phyloP scores from a whole-genome alignment of 192 early-diverging fungal species.

The Oehlia diaphana region DNA sequence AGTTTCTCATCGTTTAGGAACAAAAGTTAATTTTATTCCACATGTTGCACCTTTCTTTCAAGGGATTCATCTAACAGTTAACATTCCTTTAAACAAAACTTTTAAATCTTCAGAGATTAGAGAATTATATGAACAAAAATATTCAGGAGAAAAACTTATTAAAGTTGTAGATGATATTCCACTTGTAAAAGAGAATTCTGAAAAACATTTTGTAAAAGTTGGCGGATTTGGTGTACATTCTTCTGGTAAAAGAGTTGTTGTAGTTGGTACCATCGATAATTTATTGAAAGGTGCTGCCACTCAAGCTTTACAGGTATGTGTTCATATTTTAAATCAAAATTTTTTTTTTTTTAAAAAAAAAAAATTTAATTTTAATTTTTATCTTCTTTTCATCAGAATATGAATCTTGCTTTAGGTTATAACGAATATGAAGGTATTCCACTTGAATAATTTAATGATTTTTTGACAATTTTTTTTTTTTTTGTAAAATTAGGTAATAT shows the following conservation, averaged over 20 bases:
- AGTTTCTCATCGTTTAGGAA: constrained; percentile 72
- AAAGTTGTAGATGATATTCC: constrained; percentile 76
- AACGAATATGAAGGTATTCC: constrained; percentile 93
- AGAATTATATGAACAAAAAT: constrained; percentile 69
- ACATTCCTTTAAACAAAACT: constrained; percentile 77
- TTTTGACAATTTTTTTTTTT: too few species aligned
- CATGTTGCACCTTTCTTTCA: constrained; percentile 94
- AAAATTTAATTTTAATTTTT: not conserved
- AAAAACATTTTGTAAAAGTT: constrained; percentile 83
- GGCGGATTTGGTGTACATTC: constrained; percentile 92
- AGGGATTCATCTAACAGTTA: constrained; percentile 88
- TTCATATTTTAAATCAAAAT: not conserved
- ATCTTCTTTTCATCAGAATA: constrained; percentile 58
- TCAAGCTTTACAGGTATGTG: constrained; percentile 84
- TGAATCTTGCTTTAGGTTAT: constrained; percentile 90
- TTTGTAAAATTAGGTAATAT: too few species aligned
- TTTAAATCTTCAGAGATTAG: constrained; percentile 73
- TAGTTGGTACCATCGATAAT: constrained; percentile 94
- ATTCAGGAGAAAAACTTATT: constrained; percentile 79
- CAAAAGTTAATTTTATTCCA: constrained; percentile 77
- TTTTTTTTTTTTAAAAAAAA: not conserved
- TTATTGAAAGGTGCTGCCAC: constrained; percentile 98
- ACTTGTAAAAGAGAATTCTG: constrained; percentile 86
- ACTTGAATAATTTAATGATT: constrained; percentile 35
- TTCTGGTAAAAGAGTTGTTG: constrained; percentile 76